Evolutionary conservation across 179 eudicot genomes (phyloP).

Genomic region (Silene noctiflora): DNA sequence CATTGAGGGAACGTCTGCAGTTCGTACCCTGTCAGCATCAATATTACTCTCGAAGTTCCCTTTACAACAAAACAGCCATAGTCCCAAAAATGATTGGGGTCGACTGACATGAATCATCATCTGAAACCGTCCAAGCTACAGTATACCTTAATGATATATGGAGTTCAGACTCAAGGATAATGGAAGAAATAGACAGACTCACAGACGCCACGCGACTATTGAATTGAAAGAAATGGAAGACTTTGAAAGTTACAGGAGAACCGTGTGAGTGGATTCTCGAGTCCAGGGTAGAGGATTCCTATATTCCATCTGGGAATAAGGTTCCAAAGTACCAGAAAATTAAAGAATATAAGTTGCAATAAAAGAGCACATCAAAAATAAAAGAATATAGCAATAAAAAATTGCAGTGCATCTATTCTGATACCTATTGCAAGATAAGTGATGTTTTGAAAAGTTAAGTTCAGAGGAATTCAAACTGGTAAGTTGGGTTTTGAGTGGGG

Average conservation of each 20-base stretch:
- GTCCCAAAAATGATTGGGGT: no score
- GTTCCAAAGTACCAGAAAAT: constrained; percentile 55
- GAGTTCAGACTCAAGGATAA: constrained; percentile 17
- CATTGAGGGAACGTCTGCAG: background rate
- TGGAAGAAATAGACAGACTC: constrained; percentile 20
- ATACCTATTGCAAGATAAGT: constrained; percentile 56
- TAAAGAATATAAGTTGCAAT: constrained; percentile 35
- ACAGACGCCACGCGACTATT: constrained; percentile 23
- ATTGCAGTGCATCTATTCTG: constrained; percentile 55
- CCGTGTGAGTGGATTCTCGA: constrained; percentile 56
- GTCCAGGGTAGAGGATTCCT: constrained; percentile 55
- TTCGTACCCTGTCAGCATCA: background rate
- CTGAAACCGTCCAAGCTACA: no score
- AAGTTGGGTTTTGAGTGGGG: constrained; percentile 29
- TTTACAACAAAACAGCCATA: no score
- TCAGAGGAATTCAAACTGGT: constrained; percentile 35
- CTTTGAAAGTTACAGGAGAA: constrained; percentile 35
- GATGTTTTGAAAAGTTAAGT: constrained; percentile 43
- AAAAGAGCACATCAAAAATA: constrained; percentile 23
- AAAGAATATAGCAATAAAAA: constrained; percentile 39
- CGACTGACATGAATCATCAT: no score
- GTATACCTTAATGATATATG: constrained; percentile 10
- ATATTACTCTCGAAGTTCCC: no score
- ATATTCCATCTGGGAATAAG: constrained; percentile 54
- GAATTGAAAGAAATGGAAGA: constrained; percentile 24